Base-by-base conservation (phyloP, 441 rosid genomes). In the Pelargonium fulgidum region DNA sequence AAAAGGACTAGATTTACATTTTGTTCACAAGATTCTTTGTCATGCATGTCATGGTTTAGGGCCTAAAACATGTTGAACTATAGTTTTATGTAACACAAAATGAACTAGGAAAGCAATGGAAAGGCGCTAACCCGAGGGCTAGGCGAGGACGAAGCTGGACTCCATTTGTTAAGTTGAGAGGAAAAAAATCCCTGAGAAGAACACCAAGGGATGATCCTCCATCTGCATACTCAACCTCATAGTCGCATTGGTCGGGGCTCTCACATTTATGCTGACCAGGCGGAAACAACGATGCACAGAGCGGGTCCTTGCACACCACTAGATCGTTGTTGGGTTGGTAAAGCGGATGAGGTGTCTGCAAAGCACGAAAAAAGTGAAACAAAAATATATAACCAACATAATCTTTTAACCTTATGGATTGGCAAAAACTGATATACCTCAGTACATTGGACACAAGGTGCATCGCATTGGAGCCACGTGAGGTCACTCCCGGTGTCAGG, bases 131-230 rank as follows among this genome's bases (percentile, higher is more conserved):
- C 98, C 98, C 97, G 0, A 92, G 84, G 65, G 90, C 87, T 39
- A 94, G 81, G 75, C 85, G 90, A 63, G 99, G 88, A 39, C 71
- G 84, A 67, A 86, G 88, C 1, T 71, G 81, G 20, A 68, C 65
- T 64, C 97, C 92, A 54, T 79, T 74, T 2, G 89, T 86, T 72
- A 81, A 82, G 73, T 87, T 84, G 78, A 94, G 78, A 65, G 85
- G 81, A 69, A 92, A 90, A 63, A 70, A 77, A 75, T 94, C 98
- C 78, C 72, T 82, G 66, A 94, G 85, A 22, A 94, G 97, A 58
- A 86, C 89, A 39, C 98, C 99, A 3, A 76, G 83, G 73, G 99
- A 92, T 9, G 95, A 94, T 24, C 98, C 93, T 2, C 92, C 89
- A 77, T 94, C 99, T 4, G 93, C 99, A 67, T 92, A 92, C 78